Conservation (phyloP, 2,329 filamentous ascomycete species). For the Elsinoe australis region DNA sequence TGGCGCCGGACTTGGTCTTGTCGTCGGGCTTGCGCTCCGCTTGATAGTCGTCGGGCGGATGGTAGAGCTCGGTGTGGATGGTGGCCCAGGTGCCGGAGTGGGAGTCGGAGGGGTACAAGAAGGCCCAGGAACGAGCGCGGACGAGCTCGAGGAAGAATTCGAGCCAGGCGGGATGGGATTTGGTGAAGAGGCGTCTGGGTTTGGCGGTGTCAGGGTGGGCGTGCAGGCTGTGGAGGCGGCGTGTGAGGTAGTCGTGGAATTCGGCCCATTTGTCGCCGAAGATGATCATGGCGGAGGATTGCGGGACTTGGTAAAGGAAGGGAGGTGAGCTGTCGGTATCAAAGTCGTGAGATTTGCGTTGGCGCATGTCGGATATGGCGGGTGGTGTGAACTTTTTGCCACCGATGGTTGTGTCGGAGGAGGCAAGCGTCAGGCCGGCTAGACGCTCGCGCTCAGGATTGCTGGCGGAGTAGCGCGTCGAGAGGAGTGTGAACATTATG, state of each 20-base stretch:
- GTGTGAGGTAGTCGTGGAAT: conserved; percentile 70
- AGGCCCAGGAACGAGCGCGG: conserved; percentile 66
- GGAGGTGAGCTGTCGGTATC: conserved; percentile 40
- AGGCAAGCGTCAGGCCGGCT: conserved; percentile 71
- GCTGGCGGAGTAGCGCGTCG: conserved; percentile 63
- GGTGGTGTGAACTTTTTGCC: conserved; percentile 51
- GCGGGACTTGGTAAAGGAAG: conserved; percentile 81
- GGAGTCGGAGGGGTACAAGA: conserved; percentile 63
- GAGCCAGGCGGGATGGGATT: conserved; percentile 65
- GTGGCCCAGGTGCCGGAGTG: conserved; percentile 58
- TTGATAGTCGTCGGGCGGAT: conserved; percentile 59
- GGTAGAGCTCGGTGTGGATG: conserved; percentile 68
- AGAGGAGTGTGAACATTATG: conserved; percentile 67
- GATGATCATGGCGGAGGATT: conserved; percentile 72
- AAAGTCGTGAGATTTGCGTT: conserved; percentile 18
- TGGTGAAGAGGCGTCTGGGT: conserved; percentile 53
- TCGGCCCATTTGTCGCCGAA: conserved; percentile 82
- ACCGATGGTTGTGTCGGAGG: conserved; percentile 58
- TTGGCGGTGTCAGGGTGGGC: conserved; percentile 22
- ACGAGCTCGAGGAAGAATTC: conserved; percentile 72
- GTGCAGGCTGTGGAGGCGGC: conserved; percentile 43
- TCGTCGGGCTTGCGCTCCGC: neutral
- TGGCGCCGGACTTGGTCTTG: conserved; percentile 17
- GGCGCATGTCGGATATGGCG: conserved; percentile 31
- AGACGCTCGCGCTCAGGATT: conserved; percentile 46